These are phyloP conservation scores for Xanthoconium purpureum DNA, from an alignment of 768 basidiomycete species.

Conservation along the genomic window DNA sequence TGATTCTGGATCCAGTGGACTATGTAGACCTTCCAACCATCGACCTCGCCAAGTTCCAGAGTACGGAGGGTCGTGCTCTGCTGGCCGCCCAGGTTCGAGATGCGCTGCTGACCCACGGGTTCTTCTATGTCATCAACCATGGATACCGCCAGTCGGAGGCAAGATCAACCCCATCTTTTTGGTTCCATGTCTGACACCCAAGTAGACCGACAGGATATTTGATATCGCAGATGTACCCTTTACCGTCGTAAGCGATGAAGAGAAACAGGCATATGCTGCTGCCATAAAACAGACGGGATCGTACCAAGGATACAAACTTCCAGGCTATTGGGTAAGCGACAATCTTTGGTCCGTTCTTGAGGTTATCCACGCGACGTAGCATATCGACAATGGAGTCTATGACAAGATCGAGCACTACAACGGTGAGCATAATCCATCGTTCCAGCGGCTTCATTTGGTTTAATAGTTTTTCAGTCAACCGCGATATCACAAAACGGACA, in stretches of 20 bases:
- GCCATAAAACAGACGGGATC: conserved; percentile 43
- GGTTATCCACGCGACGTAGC: conserved; percentile 32
- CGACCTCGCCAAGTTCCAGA: conserved; percentile 43
- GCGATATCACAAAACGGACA: conserved; percentile 41
- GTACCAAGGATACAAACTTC: conserved; percentile 52
- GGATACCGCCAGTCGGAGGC: conserved; percentile 40
- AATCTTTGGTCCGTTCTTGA: not conserved
- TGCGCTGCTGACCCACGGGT: conserved; percentile 45
- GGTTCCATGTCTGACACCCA: conserved; percentile 28
- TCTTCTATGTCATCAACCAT: conserved; percentile 40
- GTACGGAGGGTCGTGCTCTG: conserved; percentile 35
- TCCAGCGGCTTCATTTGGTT: not conserved
- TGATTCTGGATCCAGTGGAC: conserved; percentile 36
- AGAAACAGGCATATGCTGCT: conserved; percentile 40
- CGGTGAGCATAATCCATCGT: conserved; percentile 35
- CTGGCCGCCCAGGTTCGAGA: conserved; percentile 42
- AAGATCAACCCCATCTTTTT: not conserved
- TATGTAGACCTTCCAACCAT: conserved; percentile 53
- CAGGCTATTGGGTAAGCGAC: conserved; percentile 45
- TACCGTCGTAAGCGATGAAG: conserved; percentile 37
- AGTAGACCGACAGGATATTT: conserved; percentile 45
- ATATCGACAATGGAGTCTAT: conserved; percentile 57
- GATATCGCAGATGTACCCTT: conserved; percentile 50
- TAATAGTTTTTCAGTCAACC: conserved; percentile 40
- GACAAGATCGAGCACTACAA: conserved; percentile 70